A percentile compares a stretch with the other conserved stretches of the same genome.
Evolutionary conservation across 805 yeast species (phyloP).

Genomic region (Yarrowia sp.): DNA sequence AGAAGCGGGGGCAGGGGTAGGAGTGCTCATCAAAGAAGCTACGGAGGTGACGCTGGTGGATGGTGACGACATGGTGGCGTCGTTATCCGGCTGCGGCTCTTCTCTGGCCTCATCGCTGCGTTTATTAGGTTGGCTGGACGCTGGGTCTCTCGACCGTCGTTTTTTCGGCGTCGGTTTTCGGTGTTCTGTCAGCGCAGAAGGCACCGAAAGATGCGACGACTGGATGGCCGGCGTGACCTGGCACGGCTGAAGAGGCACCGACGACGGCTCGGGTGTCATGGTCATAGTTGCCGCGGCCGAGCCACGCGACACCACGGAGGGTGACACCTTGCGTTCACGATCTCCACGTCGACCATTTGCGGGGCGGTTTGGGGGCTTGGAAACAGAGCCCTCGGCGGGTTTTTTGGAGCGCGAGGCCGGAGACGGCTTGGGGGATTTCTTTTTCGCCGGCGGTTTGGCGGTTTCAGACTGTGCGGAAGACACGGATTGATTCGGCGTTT

Average conservation of each 20-base stretch:
- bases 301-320: background rate
- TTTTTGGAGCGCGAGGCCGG: conserved; percentile 14
- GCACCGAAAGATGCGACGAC: background rate
- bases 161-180: background rate
- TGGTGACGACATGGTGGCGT: background rate
- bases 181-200: background rate
- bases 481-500: conserved; percentile 19
- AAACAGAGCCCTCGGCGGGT: conserved; percentile 19
- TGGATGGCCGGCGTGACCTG: background rate
- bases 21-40: background rate
- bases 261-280: conserved; percentile 6
- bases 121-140: background rate
- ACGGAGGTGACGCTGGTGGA: background rate
- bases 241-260: conserved; percentile 8
- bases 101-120: background rate
- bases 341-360: conserved; percentile 4
- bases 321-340: conserved; percentile 2
- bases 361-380: background rate
- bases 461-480: conserved; percentile 14
- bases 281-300: conserved; percentile 6
- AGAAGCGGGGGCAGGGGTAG: background rate
- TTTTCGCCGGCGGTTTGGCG: conserved; percentile 3
- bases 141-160: background rate
- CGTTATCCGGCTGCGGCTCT: background rate
- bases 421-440: conserved; percentile 9